phyloP scores from a whole-genome alignment of 1,139 yeast genomes.

The Sugiyamaella novakii region DNA sequence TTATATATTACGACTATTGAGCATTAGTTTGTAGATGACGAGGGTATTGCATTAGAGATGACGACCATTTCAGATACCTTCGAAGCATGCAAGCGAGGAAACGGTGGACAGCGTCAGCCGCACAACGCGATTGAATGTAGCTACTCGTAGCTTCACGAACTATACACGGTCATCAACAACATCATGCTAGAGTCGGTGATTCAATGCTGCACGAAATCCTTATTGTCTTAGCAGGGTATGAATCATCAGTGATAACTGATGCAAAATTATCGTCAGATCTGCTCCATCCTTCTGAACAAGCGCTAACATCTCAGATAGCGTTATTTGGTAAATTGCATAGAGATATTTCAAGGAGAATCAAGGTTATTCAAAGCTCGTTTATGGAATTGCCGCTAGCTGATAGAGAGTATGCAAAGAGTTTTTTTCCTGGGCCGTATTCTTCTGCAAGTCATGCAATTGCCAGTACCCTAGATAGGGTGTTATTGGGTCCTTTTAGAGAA shows the following conservation, averaged over 20 bases:
- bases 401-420: slow-evolving; percentile 7
- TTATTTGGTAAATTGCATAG: slow-evolving; percentile 29
- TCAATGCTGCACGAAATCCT: slow-evolving; percentile 34
- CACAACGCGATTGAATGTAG: too few relatives aligned
- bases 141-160: too few relatives aligned
- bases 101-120: too few relatives aligned
- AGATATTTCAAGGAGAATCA: slow-evolving; percentile 20
- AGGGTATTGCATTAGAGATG: too few relatives aligned
- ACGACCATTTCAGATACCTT: too few relatives aligned
- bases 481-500: slow-evolving; percentile 26
- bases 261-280: slow-evolving; percentile 15
- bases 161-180: too few relatives aligned
- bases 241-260: slow-evolving; percentile 28
- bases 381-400: slow-evolving; percentile 20
- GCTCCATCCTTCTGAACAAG: slow-evolving; percentile 29
- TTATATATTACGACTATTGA: too few relatives aligned
- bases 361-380: slow-evolving; percentile 25
- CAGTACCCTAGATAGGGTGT: slow-evolving; percentile 22
- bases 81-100: too few relatives aligned
- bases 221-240: slow-evolving; percentile 33
- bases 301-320: slow-evolving; percentile 29
- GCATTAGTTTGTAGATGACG: too few relatives aligned
- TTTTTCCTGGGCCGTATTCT: slow-evolving; percentile 28
- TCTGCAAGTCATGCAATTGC: slow-evolving; percentile 32
- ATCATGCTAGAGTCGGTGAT: too few relatives aligned